These are phyloP conservation scores for Chrysanthemum lavandulifolium DNA, from an alignment of 129 eudicot species.

Conservation along the genomic window DNA sequence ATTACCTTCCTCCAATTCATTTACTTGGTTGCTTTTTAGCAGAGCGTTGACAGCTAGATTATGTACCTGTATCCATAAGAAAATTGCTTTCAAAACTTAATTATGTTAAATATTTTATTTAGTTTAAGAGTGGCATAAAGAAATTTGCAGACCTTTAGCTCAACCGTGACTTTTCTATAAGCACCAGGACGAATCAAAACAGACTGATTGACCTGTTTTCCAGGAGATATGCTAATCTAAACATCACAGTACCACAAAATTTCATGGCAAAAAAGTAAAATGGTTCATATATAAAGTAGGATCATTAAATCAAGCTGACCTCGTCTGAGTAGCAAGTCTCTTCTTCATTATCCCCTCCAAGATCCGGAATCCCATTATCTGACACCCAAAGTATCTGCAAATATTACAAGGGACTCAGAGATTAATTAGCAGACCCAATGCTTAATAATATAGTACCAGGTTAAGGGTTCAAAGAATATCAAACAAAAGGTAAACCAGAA, in stretches of 20 bases:
- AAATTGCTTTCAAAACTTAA: no score
- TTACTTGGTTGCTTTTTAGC: no score
- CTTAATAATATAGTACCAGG: neutral
- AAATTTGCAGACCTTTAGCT: conserved; percentile 64
- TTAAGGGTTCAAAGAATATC: neutral
- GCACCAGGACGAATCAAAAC: conserved; percentile 84
- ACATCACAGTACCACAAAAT: neutral
- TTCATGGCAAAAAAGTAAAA: neutral
- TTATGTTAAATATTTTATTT: no score
- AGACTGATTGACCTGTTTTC: conserved; percentile 78
- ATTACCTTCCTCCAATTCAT: no score
- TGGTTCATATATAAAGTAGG: neutral
- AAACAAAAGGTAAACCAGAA: conserved; percentile 20
- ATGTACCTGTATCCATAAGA: no score
- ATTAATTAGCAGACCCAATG: neutral
- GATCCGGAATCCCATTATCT: conserved; percentile 91
- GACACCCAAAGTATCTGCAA: conserved; percentile 91
- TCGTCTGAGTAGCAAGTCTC: conserved; percentile 81
- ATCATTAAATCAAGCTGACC: conserved; percentile 33
- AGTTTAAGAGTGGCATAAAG: neutral
- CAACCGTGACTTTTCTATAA: conserved; percentile 85
- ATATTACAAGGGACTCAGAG: conserved; percentile 7
- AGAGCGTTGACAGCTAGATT: no score
- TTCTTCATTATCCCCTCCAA: conserved; percentile 85
- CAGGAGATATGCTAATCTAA: conserved; percentile 15